phyloP scores from a whole-genome alignment of 306 rosid species.

The Glycine soja region DNA sequence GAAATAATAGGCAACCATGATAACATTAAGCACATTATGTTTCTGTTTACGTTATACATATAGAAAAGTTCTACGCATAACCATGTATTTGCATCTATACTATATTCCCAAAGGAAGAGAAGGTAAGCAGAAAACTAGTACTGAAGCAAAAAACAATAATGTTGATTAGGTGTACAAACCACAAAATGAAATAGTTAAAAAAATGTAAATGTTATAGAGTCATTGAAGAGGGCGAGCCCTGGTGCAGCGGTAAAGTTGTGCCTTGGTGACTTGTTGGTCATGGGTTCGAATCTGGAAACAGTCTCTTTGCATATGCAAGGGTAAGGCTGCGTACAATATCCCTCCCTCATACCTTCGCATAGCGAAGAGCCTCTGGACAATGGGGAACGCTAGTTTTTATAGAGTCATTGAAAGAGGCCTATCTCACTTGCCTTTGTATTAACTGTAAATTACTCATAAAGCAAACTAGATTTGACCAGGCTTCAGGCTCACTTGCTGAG shows the following conservation, averaged over 20 bases:
- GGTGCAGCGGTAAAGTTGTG: too few species aligned
- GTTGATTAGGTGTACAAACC: neutral
- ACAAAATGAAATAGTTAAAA: neutral
- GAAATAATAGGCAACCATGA: slow-evolving; percentile 6
- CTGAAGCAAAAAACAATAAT: neutral
- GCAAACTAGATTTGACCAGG: slow-evolving; percentile 36
- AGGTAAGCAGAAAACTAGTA: slow-evolving; percentile 18
- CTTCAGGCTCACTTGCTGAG: slow-evolving; percentile 15
- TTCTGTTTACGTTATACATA: slow-evolving; percentile 28
- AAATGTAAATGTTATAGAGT: neutral
- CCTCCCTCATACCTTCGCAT: too few species aligned
- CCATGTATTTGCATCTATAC: slow-evolving; percentile 17
- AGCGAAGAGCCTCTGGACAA: too few species aligned
- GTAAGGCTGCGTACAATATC: too few species aligned
- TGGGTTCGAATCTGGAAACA: too few species aligned
- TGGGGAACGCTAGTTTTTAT: too few species aligned
- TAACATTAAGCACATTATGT: slow-evolving; percentile 8
- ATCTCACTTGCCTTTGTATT: neutral
- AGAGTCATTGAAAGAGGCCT: slow-evolving; percentile 1
- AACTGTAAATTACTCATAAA: slow-evolving; percentile 12
- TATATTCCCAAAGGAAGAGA: slow-evolving; percentile 17
- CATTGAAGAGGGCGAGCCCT: neutral
- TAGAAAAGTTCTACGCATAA: slow-evolving; percentile 18
- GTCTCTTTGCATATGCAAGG: too few species aligned
- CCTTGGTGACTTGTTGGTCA: too few species aligned